Evolutionary conservation across 1,284 basidiomycete species (phyloP).

Genomic region (Puccinia hordei): DNA sequence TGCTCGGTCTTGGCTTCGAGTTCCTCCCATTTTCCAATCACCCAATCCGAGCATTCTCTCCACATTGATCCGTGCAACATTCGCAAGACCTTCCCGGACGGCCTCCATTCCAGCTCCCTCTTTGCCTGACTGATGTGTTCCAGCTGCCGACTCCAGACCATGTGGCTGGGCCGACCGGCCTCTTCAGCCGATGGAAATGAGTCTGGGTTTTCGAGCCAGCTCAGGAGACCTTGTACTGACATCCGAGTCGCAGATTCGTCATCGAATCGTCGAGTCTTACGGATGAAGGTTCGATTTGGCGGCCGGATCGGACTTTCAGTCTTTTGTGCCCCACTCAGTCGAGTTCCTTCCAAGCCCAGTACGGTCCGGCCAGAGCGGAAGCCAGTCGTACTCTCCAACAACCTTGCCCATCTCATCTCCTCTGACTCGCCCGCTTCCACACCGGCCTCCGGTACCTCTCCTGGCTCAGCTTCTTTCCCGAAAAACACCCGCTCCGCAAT

Average conservation of each 20-base stretch:
- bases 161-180: background rate
- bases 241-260: constrained; percentile 21
- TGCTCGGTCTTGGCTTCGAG: background rate
- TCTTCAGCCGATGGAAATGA: background rate
- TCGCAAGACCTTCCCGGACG: constrained; percentile 37
- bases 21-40: constrained; percentile 30
- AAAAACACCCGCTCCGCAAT: constrained; percentile 43
- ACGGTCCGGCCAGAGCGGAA: constrained; percentile 19
- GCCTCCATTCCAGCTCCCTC: constrained; percentile 34
- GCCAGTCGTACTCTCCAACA: constrained; percentile 23
- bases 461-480: background rate
- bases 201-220: constrained; percentile 24
- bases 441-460: background rate
- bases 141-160: constrained; percentile 33
- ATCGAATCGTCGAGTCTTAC: constrained; percentile 43
- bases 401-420: constrained; percentile 9
- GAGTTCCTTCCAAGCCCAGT: constrained; percentile 31
- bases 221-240: constrained; percentile 25
- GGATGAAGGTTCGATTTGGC: constrained; percentile 37
- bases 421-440: background rate
- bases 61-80: constrained; percentile 49
- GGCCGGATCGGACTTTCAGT: constrained; percentile 47
- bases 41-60: constrained; percentile 45
- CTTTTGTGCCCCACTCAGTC: constrained; percentile 38
- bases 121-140: constrained; percentile 29